Evolutionary conservation across 2,329 filamentous ascomycete species (phyloP).

Genomic region (Phialocephala subalpina): DNA sequence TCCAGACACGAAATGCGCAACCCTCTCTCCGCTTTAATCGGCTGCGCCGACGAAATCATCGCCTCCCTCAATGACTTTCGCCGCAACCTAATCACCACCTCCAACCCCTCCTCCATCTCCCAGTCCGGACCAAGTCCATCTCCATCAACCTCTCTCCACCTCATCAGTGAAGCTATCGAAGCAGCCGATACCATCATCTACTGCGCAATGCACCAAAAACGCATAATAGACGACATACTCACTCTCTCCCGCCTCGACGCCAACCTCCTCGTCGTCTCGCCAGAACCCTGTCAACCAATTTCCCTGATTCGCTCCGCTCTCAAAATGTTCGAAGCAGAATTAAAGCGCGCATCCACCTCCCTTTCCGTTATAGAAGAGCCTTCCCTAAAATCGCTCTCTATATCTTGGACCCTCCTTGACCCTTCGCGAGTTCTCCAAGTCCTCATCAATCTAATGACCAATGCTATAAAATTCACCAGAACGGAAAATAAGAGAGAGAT

Average conservation of each 20-base stretch:
- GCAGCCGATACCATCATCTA: conserved; percentile 81
- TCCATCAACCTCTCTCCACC: conserved; percentile 45
- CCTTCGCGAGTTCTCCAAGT: conserved; percentile 79
- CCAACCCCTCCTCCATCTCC: neutral
- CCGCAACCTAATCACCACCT: neutral
- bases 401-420: conserved; percentile 74
- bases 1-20: conserved; percentile 73
- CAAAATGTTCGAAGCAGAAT: conserved; percentile 81
- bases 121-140: conserved; percentile 41
- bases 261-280: conserved; percentile 74
- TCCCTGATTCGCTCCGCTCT: conserved; percentile 71
- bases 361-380: conserved; percentile 69
- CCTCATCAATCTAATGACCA: conserved; percentile 80
- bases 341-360: conserved; percentile 72
- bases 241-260: conserved; percentile 80
- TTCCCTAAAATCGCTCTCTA: conserved; percentile 62
- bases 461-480: conserved; percentile 83
- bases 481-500: conserved; percentile 65
- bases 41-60: conserved; percentile 69
- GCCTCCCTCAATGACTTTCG: conserved; percentile 25
- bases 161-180: conserved; percentile 69
- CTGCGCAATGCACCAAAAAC: conserved; percentile 81
- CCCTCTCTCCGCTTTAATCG: conserved; percentile 75
- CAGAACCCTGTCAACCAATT: conserved; percentile 53
- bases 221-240: conserved; percentile 76